phyloP scores from a whole-genome alignment of 2,329 filamentous ascomycete genomes.

The Aspergillus novofumigatus region DNA sequence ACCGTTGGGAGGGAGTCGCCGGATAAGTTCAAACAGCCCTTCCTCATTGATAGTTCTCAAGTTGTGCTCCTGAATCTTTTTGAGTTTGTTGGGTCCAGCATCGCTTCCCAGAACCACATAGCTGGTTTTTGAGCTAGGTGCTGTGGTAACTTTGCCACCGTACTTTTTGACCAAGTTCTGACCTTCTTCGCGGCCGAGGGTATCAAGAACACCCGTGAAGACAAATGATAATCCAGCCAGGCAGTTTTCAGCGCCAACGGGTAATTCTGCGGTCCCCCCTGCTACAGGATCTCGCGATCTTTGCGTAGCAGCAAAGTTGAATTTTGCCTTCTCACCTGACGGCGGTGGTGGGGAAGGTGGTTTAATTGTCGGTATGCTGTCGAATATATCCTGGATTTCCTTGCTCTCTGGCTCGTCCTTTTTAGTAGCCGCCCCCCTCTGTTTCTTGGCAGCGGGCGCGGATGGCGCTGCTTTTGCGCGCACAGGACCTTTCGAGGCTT shows the following conservation, averaged over 20 bases:
- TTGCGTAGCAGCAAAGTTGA: conserved; percentile 68
- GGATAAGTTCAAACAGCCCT: conserved; percentile 83
- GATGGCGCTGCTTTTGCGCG: conserved; percentile 31
- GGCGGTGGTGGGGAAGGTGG: conserved; percentile 78
- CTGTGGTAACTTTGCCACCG: conserved; percentile 81
- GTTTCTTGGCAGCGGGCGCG: conserved; percentile 38
- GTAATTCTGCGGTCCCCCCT: conserved; percentile 65
- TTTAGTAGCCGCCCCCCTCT: conserved; percentile 62
- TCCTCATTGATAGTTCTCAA: conserved; percentile 94
- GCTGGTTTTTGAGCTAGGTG: conserved; percentile 87
- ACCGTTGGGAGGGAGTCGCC: conserved; percentile 74
- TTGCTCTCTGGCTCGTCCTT: conserved; percentile 63
- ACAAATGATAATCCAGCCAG: conserved; percentile 87
- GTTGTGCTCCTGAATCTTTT: conserved; percentile 72
- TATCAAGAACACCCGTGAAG: conserved; percentile 83
- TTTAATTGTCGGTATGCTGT: conserved; percentile 77
- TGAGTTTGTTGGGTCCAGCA: conserved; percentile 87
- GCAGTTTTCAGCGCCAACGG: conserved; percentile 81
- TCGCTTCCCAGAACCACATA: conserved; percentile 89
- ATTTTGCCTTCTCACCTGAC: conserved; percentile 65
- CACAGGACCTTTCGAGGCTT: conserved; percentile 54
- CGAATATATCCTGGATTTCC: conserved; percentile 75
- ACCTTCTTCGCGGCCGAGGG: conserved; percentile 77
- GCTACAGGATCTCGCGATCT: conserved; percentile 59
- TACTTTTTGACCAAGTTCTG: conserved; percentile 86